These are phyloP conservation scores for Xylariales sp. DNA, from an alignment of 2,329 filamentous ascomycete genomes.

Conservation along the genomic window DNA sequence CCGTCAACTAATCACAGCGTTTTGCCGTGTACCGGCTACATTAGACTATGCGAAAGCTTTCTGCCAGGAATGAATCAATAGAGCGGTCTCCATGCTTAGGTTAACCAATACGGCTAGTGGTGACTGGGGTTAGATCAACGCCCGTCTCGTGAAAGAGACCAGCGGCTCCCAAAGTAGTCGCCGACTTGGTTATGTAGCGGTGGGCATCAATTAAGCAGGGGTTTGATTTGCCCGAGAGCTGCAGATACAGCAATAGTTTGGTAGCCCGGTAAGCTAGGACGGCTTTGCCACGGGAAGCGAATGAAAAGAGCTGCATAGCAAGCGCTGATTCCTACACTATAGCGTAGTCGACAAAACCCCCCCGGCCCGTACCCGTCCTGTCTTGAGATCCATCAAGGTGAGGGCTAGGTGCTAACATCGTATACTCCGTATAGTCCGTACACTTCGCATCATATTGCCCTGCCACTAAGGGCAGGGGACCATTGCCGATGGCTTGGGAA, in stretches of 20 bases:
- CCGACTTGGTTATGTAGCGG: constrained; percentile 22
- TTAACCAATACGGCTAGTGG: constrained; percentile 3
- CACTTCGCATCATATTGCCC: neutral
- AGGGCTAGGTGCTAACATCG: neutral
- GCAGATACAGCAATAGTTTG: constrained; percentile 34
- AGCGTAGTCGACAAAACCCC: no score
- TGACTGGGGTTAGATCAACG: neutral
- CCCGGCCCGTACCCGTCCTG: neutral
- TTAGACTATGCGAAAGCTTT: no score
- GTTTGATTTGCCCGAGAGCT: constrained; percentile 24
- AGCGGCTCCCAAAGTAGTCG: constrained; percentile 21
- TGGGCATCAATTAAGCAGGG: constrained; percentile 14
- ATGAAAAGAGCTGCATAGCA: neutral
- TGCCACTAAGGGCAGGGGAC: neutral
- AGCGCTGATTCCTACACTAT: no score
- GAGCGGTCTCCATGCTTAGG: neutral
- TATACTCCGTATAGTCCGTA: no score
- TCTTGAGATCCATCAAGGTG: neutral
- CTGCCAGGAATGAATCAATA: neutral
- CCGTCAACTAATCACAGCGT: no score
- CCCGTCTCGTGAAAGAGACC: constrained; percentile 9
- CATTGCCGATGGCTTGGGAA: neutral
- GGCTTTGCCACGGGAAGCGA: neutral
- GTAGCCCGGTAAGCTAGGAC: constrained; percentile 2
- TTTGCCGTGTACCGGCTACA: no score